Evolutionary conservation across 2,329 filamentous ascomycete species (phyloP), one percentile per base, ranked within the genome.

Genomic region (Xylariaceae sp.): DNA sequence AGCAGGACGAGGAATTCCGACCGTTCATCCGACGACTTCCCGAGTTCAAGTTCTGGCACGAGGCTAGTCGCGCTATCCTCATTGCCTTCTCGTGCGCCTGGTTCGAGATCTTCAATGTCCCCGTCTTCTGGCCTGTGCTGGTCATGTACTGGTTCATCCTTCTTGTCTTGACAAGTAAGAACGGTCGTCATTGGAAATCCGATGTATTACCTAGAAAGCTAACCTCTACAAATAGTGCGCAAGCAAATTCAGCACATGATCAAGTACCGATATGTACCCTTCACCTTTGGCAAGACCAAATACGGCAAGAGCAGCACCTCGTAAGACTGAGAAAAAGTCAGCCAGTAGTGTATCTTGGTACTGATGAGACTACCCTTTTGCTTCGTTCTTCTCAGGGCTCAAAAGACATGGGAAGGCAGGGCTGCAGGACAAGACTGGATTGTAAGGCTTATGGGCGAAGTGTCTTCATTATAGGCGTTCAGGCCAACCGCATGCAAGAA

Each of bases 221-320:
- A 40, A 50, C 21, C 19, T 45, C 25, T 11, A 35, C 35, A n/a
- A 19, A 22, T 59, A 95, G 90, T 98, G 93, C 83, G 93, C 70
- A 88, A 93, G 76, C 93, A 98, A 74, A 98, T 98, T 60, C 93
- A 98, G 74, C 93, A 97, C 74, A 98, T 98, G 93, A 92, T 98
- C 79, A 98, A 97, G 76, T 98, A 97, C 76, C 88, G 92, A 72
- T 98, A 95, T 66, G 90, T 95, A 22, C 90, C 91, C 33, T 95
- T 96, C 73, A 85, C 88, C 33, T 82, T 95, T 55, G 91, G 91
- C 69, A 96, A 96, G 80, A 77, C 87, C 54, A 83, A 80, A 64
- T 94, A 93, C 67, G 74, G 69, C 64, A 85, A 83, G 73, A 78
- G 74, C 70, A 82, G 72, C 70, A 69, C 71, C 36, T 70, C 63